Evolutionary conservation across 176 grass and related monocot genomes (phyloP).

Genomic region (Bromus sterilis): DNA sequence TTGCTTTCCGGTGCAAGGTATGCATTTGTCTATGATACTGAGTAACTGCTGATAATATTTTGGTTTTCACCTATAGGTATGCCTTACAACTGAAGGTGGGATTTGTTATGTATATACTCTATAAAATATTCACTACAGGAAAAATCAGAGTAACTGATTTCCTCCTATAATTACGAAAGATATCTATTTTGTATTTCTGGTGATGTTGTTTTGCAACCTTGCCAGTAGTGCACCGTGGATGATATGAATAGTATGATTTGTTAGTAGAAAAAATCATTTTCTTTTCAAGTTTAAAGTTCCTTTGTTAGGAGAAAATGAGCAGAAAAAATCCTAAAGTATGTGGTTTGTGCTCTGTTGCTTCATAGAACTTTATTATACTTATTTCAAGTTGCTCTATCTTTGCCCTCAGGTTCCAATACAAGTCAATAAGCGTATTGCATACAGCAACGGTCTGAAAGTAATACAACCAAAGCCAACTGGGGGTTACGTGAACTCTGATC

Average conservation of each 20-base stretch:
- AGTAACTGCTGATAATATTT: background rate
- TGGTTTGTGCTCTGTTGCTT: conserved; percentile 1
- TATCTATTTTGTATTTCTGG: background rate
- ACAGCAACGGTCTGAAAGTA: conserved; percentile 83
- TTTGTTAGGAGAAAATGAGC: background rate
- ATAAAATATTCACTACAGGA: background rate
- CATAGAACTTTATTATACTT: conserved; percentile 2
- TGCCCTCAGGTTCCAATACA: conserved; percentile 79
- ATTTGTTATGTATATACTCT: background rate
- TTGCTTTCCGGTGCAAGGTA: conserved; percentile 96
- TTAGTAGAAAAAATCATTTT: background rate
- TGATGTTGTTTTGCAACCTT: background rate
- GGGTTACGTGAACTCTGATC: conserved; percentile 18
- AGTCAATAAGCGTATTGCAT: conserved; percentile 71
- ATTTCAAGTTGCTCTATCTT: background rate
- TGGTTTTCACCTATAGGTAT: background rate
- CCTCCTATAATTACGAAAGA: background rate
- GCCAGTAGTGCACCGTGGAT: background rate
- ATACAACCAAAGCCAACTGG: conserved; percentile 43
- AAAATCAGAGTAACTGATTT: conserved; percentile 5
- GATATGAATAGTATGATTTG: background rate
- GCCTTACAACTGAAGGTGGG: background rate
- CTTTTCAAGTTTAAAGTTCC: background rate
- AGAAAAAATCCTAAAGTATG: background rate
- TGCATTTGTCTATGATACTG: conserved; percentile 23